phyloP scores from a whole-genome alignment of 2,329 filamentous ascomycete genomes.

The Fusarium nygamai region DNA sequence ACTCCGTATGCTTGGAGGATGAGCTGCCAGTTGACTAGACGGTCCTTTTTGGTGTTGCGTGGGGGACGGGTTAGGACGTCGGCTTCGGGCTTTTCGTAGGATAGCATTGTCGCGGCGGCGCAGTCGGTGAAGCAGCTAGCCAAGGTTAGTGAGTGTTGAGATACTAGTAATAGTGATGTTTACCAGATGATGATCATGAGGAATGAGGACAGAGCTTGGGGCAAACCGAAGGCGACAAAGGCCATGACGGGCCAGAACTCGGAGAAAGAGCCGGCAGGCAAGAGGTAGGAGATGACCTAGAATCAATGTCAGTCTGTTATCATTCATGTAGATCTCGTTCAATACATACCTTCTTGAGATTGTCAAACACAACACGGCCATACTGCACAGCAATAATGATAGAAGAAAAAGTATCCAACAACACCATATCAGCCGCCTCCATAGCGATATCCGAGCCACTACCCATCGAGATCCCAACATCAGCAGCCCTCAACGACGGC shows the following conservation, averaged over 20 bases:
- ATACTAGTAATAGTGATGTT: neutral
- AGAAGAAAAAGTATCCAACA: slow-evolving; percentile 78
- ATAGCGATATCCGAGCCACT: slow-evolving; percentile 86
- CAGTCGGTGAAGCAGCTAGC: slow-evolving; percentile 79
- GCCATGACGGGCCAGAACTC: slow-evolving; percentile 82
- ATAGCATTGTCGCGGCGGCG: slow-evolving; percentile 75
- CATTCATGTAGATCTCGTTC: rapidly evolving
- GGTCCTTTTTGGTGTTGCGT: slow-evolving; percentile 72
- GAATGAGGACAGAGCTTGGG: slow-evolving; percentile 77
- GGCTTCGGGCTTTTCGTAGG: slow-evolving; percentile 80
- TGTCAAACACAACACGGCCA: slow-evolving; percentile 81
- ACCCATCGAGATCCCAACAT: slow-evolving; percentile 85
- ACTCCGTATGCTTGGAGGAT: slow-evolving; percentile 78
- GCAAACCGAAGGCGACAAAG: slow-evolving; percentile 76
- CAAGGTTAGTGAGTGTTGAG: neutral
- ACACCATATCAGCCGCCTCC: slow-evolving; percentile 82
- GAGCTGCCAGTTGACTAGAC: slow-evolving; percentile 77
- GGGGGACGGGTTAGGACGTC: slow-evolving; percentile 71
- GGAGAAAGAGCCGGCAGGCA: slow-evolving; percentile 77
- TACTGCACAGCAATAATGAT: slow-evolving; percentile 78
- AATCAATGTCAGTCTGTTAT: rapidly evolving
- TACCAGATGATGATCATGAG: slow-evolving; percentile 75
- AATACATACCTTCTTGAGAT: slow-evolving; percentile 70
- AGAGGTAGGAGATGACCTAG: slow-evolving; percentile 63
- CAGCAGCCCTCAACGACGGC: slow-evolving; percentile 80